A percentile compares a stretch with the other conserved stretches of the same genome.
These are phyloP conservation scores for Fusarium fracticaudum DNA, from an alignment of 2,329 filamentous ascomycete genomes.

Conservation along the genomic window DNA sequence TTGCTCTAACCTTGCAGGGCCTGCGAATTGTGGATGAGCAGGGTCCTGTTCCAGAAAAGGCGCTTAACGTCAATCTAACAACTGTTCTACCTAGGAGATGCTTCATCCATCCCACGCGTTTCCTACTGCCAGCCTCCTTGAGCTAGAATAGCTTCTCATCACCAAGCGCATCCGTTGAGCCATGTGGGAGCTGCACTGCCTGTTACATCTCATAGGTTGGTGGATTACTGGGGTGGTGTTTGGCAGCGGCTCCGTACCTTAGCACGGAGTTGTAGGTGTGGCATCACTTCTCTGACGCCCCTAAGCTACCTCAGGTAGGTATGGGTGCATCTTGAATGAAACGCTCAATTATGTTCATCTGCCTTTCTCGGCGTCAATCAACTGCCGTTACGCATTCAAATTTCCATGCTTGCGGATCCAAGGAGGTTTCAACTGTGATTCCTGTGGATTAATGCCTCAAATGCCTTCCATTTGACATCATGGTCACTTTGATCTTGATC, in stretches of 20 bases:
- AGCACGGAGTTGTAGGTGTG: background rate
- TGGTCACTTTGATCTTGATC: background rate
- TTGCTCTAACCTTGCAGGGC: background rate
- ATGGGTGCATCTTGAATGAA: background rate
- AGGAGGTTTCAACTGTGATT: background rate
- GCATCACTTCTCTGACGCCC: slow-evolving; percentile 15
- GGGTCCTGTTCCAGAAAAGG: background rate
- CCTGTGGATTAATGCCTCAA: background rate
- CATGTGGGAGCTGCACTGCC: slow-evolving; percentile 28
- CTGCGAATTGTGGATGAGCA: slow-evolving; percentile 6
- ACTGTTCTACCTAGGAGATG: background rate
- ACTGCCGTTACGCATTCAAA: slow-evolving; percentile 18
- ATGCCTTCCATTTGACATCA: background rate
- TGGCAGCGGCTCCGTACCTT: slow-evolving; percentile 40
- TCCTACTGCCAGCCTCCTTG: slow-evolving; percentile 7
- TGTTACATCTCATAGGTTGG: slow-evolving; percentile 27
- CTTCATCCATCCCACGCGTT: slow-evolving; percentile 24
- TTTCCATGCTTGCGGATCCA: slow-evolving; percentile 4
- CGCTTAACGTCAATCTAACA: background rate
- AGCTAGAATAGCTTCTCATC: slow-evolving; percentile 16
- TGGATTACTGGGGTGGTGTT: slow-evolving; percentile 30
- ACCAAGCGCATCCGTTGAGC: slow-evolving; percentile 24
- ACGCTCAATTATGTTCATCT: slow-evolving; percentile 11
- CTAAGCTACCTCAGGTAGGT: background rate
- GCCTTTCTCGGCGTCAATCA: slow-evolving; percentile 19